Conservation (phyloP, 1,284 basidiomycete species). For the Trichosporon coremiiforme region DNA sequence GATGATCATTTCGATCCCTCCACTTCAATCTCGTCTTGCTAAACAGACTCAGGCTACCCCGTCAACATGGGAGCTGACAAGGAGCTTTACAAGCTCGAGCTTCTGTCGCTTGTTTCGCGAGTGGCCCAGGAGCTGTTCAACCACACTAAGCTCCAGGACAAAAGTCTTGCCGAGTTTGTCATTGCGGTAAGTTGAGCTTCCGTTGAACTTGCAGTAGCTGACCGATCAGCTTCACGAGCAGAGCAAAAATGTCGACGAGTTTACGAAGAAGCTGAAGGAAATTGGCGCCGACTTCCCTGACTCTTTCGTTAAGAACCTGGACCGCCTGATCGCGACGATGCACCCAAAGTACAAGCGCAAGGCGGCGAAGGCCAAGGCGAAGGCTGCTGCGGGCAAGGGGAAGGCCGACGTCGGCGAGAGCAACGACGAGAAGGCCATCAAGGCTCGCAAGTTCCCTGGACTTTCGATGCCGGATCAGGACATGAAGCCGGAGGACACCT, state of each 20-base stretch:
- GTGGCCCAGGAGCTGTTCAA: slow-evolving; percentile 90
- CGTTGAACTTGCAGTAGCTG: not conserved
- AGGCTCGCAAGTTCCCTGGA: slow-evolving; percentile 85
- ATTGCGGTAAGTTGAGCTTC: slow-evolving; percentile 61
- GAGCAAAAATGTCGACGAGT: slow-evolving; percentile 63
- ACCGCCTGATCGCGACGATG: slow-evolving; percentile 89
- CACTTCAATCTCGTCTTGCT: not conserved
- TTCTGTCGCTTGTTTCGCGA: slow-evolving; percentile 82
- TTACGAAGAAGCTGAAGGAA: slow-evolving; percentile 79
- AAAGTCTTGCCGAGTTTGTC: slow-evolving; percentile 91
- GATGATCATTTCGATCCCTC: not conserved
- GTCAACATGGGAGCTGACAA: slow-evolving; percentile 64
- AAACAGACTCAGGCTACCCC: not conserved
- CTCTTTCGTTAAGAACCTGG: slow-evolving; percentile 86
- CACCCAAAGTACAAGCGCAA: slow-evolving; percentile 95
- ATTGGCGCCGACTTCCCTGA: slow-evolving; percentile 85
- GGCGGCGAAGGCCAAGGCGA: slow-evolving; percentile 57
- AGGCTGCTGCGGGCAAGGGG: slow-evolving; percentile 37
- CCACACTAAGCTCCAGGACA: slow-evolving; percentile 75
- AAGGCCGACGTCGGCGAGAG: slow-evolving; percentile 47
- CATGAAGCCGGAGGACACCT: slow-evolving; percentile 58
- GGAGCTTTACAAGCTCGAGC: slow-evolving; percentile 86
- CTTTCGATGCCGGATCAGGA: slow-evolving; percentile 81
- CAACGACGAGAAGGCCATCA: slow-evolving; percentile 68
- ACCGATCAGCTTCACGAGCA: slow-evolving; percentile 70